These are phyloP conservation scores for Leptomonas pyrrhocoris DNA, from an alignment of 208 protist species.

Conservation along the genomic window DNA sequence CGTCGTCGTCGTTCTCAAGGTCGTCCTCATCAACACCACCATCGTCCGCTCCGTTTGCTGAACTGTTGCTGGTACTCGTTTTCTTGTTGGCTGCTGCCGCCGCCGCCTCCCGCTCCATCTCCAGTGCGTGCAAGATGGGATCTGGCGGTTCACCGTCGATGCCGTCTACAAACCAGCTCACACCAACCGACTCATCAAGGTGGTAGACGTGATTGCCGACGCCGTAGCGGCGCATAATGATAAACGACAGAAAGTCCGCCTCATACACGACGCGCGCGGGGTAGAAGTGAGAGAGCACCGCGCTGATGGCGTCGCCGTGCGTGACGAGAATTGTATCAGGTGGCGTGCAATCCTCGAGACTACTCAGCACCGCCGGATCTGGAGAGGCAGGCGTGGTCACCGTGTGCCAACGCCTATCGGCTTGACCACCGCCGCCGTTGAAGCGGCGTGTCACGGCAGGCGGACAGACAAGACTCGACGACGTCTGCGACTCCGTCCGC, in stretches of 20 bases:
- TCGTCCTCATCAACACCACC: not conserved
- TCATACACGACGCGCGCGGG: constrained; percentile 75
- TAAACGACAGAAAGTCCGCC: constrained; percentile 74
- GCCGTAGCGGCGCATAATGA: constrained; percentile 56
- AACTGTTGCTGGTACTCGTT: not conserved
- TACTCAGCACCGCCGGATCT: not conserved
- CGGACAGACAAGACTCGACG: not conserved
- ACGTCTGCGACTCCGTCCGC: constrained; percentile 5
- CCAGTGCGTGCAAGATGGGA: constrained; percentile 17
- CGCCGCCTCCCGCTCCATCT: constrained; percentile 18
- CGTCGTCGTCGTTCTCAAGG: constrained; percentile 5
- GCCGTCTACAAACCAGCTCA: constrained; percentile 66
- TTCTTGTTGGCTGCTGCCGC: not conserved
- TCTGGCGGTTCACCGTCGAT: constrained; percentile 42
- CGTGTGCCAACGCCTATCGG: not conserved
- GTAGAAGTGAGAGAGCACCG: constrained; percentile 65
- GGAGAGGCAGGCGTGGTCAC: not conserved
- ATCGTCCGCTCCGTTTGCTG: not conserved
- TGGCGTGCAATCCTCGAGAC: not conserved
- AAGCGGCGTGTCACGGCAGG: constrained; percentile 3
- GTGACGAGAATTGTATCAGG: constrained; percentile 68
- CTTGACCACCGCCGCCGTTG: not conserved
- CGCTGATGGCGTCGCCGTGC: constrained; percentile 80
- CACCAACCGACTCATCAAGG: constrained; percentile 48
- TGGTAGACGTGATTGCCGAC: constrained; percentile 40